Percentiles rank a stretch among this genome's conserved stretches.
Conservation (phyloP, 192 early-diverging fungal species). For the Pilobolus umbonatus region DNA sequence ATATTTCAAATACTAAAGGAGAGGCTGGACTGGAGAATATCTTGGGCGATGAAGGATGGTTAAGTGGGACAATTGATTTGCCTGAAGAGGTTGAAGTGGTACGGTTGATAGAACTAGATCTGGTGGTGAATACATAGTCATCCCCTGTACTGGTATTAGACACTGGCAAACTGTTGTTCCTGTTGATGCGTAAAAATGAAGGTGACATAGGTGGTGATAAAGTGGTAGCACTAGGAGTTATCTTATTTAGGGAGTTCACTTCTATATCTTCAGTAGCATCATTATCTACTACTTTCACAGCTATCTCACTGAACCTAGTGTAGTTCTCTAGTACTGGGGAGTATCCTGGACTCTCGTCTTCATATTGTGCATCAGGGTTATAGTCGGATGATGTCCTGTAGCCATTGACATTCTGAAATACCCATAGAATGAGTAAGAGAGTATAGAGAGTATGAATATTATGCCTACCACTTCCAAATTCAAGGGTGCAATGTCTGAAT, state of each 20-base stretch:
- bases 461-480: background rate
- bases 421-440: background rate
- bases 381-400: too few species aligned
- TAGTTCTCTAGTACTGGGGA: constrained; percentile 13
- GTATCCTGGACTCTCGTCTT: constrained; percentile 13
- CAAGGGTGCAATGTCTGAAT: background rate
- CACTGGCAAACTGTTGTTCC: too few species aligned
- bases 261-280: too few species aligned
- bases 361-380: background rate
- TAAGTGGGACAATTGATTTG: constrained; percentile 4
- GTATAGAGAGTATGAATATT: background rate
- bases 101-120: constrained; percentile 10
- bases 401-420: background rate
- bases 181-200: background rate
- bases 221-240: background rate
- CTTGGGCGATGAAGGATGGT: background rate
- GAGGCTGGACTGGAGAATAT: constrained; percentile 13
- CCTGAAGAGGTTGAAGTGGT: background rate
- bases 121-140: constrained; percentile 4
- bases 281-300: too few species aligned
- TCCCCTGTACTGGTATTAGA: too few species aligned
- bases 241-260: too few species aligned
- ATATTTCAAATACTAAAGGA: constrained; percentile 14
- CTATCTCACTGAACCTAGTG: background rate
- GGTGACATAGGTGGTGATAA: background rate